Conservation (phyloP, 108 stramenopile species). For the Pseudonitzschia pungens region DNA sequence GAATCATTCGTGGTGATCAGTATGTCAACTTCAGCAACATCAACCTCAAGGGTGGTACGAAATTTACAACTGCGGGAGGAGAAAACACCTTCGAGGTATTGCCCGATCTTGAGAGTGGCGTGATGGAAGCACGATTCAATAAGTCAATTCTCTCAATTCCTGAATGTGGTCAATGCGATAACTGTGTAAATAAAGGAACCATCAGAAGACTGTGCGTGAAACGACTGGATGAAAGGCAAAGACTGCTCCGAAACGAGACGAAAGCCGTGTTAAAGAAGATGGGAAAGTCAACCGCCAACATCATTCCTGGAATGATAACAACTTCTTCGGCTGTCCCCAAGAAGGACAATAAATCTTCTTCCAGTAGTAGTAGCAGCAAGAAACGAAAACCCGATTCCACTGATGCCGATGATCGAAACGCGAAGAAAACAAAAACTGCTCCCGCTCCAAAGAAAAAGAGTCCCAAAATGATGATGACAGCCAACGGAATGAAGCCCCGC, state of each 20-base stretch:
- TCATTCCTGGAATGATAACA: constrained; percentile 20
- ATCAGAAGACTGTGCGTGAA: constrained; percentile 57
- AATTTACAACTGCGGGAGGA: constrained; percentile 36
- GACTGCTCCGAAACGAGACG: constrained; percentile 64
- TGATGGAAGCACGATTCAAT: constrained; percentile 79
- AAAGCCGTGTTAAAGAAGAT: constrained; percentile 26
- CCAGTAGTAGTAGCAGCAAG: constrained; percentile 23
- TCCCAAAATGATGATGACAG: constrained; percentile 39
- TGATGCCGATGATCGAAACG: background rate
- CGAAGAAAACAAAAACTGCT: constrained; percentile 33
- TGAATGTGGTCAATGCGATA: constrained; percentile 79
- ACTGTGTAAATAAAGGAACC: constrained; percentile 53
- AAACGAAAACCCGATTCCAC: constrained; percentile 26
- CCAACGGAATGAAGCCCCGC: constrained; percentile 48
- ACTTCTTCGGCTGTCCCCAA: constrained; percentile 22
- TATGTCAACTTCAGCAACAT: constrained; percentile 88
- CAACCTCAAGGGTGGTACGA: constrained; percentile 62
- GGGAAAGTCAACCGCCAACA: constrained; percentile 16
- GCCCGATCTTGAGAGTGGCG: constrained; percentile 60
- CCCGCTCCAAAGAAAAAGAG: constrained; percentile 33
- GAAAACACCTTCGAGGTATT: constrained; percentile 31
- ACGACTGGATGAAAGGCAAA: constrained; percentile 58
- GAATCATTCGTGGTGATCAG: constrained; percentile 77
- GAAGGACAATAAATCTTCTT: constrained; percentile 32
- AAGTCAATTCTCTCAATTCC: constrained; percentile 63